Base-by-base conservation (phyloP, 2,329 filamentous ascomycete species). In the Blastomyces silverae region DNA sequence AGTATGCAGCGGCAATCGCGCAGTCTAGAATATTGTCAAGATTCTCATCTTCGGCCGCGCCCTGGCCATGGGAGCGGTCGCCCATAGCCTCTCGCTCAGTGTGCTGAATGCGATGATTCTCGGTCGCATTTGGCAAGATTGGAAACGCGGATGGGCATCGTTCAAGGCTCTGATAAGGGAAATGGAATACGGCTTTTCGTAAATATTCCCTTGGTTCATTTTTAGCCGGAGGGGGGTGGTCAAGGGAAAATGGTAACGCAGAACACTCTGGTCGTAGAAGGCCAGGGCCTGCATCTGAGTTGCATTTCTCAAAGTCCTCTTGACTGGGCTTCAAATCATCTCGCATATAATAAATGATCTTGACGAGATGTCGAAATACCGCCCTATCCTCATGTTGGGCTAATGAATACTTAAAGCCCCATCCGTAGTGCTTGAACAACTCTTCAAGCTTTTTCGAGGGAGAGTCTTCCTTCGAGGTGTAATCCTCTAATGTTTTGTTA, bases 1-100 rank as follows among this genome's bases (percentile, higher is more conserved):
- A 64, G 62, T 68, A 75, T 0, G 73, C 76, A 2, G 71, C 68
- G n/a, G 77, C 72, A 57, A 78, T 74, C 6, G 70, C 65, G 57
- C 70, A 72, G 60, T 78, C 75, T 17, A 76, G 65, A 11, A 68
- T 66, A 63, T 68, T 70, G n/a, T 65, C 66, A 1, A 55, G 39
- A 3, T 39, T 22, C 63, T 59, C 42, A 3, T 39, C 22, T 62
- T 70, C 72, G 11, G 73, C 63, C 7, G 76, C 76, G 0, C 75
- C 76, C 3, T 73, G 71, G 2, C 75, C 75, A 39, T 72, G 70
- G 46, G 70, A 72, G 11, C 70, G 67, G 46, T 69, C 72, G 10
- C 58, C 17, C 28, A 39, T 58, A 11, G 73, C 11, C n/a, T 31
- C 11, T 62, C 4, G 13, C 3, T 13, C 2, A 28, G 11, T 6